Evolutionary conservation across 495 filamentous ascomycete species (phyloP).

Genomic region (Neurospora tetrasperma): DNA sequence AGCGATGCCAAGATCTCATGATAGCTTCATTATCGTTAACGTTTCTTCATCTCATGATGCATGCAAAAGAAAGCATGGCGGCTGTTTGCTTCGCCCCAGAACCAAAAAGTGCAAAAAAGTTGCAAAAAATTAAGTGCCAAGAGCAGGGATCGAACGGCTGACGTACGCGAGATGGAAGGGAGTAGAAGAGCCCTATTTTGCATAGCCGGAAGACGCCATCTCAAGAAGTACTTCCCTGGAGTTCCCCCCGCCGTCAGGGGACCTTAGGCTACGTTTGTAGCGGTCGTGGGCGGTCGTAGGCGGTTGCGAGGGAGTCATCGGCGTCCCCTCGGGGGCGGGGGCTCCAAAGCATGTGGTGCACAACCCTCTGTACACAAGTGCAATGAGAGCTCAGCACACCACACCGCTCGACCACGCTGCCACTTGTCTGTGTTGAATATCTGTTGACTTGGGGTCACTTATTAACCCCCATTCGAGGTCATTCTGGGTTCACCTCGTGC

Average conservation of each 20-base stretch:
- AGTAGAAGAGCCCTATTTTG: not conserved
- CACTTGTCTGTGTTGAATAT: not conserved
- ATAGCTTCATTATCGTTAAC: not conserved
- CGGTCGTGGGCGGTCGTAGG: not conserved
- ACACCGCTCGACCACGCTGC: not conserved
- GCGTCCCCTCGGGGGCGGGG: not conserved
- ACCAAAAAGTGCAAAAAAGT: not conserved
- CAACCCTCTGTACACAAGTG: not conserved
- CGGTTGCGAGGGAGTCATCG: not conserved
- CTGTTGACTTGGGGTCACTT: not conserved
- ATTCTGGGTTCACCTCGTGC: not conserved
- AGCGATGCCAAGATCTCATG: not conserved
- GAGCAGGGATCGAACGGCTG: not conserved
- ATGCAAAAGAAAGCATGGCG: too few relatives aligned
- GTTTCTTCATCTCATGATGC: too few relatives aligned
- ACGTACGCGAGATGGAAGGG: not conserved
- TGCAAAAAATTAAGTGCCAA: not conserved
- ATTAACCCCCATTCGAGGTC: not conserved
- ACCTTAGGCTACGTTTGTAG: not conserved
- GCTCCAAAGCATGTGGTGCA: not conserved
- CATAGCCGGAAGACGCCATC: not conserved
- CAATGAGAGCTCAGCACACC: not conserved
- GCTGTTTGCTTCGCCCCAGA: too few relatives aligned
- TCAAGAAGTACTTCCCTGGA: not conserved
- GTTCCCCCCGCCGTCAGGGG: not conserved